A percentile compares a stretch with the other conserved stretches of the same genome.
Conservation (phyloP, 192 early-diverging fungal species). For the Coemansia sp. region DNA sequence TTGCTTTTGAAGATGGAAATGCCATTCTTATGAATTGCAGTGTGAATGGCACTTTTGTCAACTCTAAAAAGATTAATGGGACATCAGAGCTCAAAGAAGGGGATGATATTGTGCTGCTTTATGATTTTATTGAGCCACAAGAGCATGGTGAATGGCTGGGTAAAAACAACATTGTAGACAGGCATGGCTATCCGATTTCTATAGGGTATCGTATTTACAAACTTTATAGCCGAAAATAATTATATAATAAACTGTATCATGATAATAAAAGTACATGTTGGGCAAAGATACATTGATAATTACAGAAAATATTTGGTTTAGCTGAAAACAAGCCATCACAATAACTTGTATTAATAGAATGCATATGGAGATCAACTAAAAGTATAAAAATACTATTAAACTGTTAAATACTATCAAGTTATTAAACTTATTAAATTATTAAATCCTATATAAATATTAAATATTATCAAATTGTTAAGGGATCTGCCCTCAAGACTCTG, state of each 20-base stretch:
- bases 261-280: too few relatives aligned
- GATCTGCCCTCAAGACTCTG: too few relatives aligned
- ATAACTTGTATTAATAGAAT: too few relatives aligned
- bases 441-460: too few relatives aligned
- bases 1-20: constrained; percentile 9
- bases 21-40: constrained; percentile 32
- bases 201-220: constrained; percentile 24
- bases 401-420: too few relatives aligned
- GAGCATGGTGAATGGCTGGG: constrained; percentile 23
- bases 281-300: too few relatives aligned
- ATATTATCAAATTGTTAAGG: too few relatives aligned
- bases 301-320: too few relatives aligned
- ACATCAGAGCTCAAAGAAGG: constrained; percentile 17
- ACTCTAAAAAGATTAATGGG: constrained; percentile 19
- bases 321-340: too few relatives aligned
- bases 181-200: constrained; percentile 37
- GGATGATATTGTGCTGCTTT: constrained; percentile 43
- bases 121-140: constrained; percentile 17
- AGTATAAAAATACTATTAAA: too few relatives aligned
- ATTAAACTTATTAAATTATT: too few relatives aligned
- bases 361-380: too few relatives aligned
- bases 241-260: neutral
- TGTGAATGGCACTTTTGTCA: constrained; percentile 46
- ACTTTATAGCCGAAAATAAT: neutral
- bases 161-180: constrained; percentile 18